Conservation (phyloP, 2,329 filamentous ascomycete species). For the Exophiala oligosperma region DNA sequence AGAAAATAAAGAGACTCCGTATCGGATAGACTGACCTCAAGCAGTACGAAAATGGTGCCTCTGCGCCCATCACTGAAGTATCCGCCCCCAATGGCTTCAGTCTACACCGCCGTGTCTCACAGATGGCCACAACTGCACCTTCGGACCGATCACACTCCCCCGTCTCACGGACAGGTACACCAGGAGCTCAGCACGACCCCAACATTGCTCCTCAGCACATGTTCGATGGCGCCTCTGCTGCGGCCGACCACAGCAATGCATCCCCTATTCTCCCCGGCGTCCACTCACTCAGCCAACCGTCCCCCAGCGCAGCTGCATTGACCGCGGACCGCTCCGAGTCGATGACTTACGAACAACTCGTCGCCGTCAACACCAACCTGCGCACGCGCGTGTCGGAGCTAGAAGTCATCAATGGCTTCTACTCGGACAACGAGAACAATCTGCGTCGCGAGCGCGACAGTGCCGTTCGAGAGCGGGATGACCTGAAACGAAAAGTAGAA, state of each 20-base stretch:
- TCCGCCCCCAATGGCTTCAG: constrained; percentile 56
- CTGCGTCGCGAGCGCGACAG: constrained; percentile 70
- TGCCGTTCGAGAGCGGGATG: constrained; percentile 74
- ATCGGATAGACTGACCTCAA: constrained; percentile 9
- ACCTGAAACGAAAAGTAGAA: constrained; percentile 77
- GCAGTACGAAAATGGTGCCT: constrained; percentile 60
- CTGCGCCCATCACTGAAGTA: constrained; percentile 56
- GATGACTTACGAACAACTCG: constrained; percentile 72
- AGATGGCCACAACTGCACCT: constrained; percentile 70
- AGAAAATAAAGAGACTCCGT: constrained; percentile 26
- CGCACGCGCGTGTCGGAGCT: constrained; percentile 94
- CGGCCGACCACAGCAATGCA: constrained; percentile 61
- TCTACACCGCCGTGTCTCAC: constrained; percentile 64
- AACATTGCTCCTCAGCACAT: constrained; percentile 73
- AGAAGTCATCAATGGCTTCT: constrained; percentile 79
- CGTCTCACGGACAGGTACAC: constrained; percentile 75
- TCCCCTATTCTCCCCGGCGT: constrained; percentile 53
- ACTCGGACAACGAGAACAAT: constrained; percentile 54
- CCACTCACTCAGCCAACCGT: constrained; percentile 55
- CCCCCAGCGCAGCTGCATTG: constrained; percentile 60
- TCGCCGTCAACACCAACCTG: constrained; percentile 79
- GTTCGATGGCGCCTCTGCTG: constrained; percentile 69
- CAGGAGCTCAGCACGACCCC: constrained; percentile 67
- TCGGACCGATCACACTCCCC: constrained; percentile 76
- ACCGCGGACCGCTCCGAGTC: constrained; percentile 64